phyloP scores from a whole-genome alignment of 495 filamentous ascomycete genomes.

The Rostrohypoxylon terebratum region DNA sequence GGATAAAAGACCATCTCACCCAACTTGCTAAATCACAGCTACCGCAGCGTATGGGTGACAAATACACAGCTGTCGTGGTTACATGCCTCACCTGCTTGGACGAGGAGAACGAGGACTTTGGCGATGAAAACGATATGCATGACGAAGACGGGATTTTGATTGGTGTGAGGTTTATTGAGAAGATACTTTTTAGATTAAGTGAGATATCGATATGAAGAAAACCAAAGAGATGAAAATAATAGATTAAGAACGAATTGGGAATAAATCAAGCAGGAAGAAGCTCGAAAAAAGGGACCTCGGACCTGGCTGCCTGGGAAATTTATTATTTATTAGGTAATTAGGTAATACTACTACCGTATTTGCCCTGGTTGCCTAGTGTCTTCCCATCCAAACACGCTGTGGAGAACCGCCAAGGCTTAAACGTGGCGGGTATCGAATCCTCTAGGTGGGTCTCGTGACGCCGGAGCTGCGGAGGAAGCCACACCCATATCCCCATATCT shows the following conservation, averaged over 20 bases:
- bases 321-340: no score
- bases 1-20: background rate
- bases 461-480: background rate
- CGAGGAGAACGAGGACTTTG: background rate
- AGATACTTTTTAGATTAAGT: background rate
- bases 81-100: background rate
- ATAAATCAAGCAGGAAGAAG: background rate
- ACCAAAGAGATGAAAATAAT: background rate
- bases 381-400: background rate
- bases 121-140: background rate
- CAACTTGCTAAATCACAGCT: background rate
- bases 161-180: background rate
- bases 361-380: background rate
- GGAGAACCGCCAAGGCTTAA: background rate
- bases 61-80: background rate
- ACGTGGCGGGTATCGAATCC: background rate
- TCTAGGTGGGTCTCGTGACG: background rate
- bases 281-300: no score
- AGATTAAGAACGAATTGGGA: no score
- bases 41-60: background rate
- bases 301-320: background rate
- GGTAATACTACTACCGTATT: no score
- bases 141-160: background rate
- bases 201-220: background rate
- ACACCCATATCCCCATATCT: constrained; percentile 9